Evolutionary conservation across 2,329 filamentous ascomycete species (phyloP).

Genomic region (Drechmeria coniospora): DNA sequence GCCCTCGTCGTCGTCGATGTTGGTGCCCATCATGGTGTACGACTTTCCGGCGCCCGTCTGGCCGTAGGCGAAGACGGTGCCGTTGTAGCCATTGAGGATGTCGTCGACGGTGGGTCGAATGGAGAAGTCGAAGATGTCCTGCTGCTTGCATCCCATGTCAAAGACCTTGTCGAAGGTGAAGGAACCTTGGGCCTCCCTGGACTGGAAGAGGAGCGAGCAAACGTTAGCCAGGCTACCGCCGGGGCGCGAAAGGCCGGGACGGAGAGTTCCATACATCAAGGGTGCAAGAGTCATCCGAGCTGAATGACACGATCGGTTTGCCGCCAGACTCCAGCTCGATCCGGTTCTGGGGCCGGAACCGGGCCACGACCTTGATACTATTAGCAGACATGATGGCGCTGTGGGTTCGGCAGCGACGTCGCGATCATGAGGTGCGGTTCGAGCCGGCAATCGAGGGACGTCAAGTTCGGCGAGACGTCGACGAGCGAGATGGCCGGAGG

Average conservation of each 20-base stretch:
- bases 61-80: conserved; percentile 95
- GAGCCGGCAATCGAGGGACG: too few species aligned
- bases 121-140: conserved; percentile 95
- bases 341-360: conserved; percentile 95
- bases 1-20: conserved; percentile 77
- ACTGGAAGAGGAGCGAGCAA: conserved; percentile 36
- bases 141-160: conserved; percentile 79
- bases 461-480: too few species aligned
- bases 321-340: conserved; percentile 81
- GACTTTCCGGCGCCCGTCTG: conserved; percentile 98
- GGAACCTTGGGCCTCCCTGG: conserved; percentile 63
- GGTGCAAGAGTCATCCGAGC: conserved; percentile 74
- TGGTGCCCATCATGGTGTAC: conserved; percentile 73
- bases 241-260: conserved; percentile 1
- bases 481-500: too few species aligned
- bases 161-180: conserved; percentile 99
- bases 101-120: conserved; percentile 94
- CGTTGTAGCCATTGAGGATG: conserved; percentile 97
- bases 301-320: conserved; percentile 80
- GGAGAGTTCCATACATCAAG: conserved; percentile 52
- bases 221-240: conserved; percentile 9
- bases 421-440: conserved; percentile 5
- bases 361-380: conserved; percentile 81
- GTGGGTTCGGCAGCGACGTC: conserved; percentile 1
- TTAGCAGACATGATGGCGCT: conserved; percentile 40